Evolutionary conservation across 1,284 basidiomycete species (phyloP).

Genomic region (Sporisorium scitamineum): DNA sequence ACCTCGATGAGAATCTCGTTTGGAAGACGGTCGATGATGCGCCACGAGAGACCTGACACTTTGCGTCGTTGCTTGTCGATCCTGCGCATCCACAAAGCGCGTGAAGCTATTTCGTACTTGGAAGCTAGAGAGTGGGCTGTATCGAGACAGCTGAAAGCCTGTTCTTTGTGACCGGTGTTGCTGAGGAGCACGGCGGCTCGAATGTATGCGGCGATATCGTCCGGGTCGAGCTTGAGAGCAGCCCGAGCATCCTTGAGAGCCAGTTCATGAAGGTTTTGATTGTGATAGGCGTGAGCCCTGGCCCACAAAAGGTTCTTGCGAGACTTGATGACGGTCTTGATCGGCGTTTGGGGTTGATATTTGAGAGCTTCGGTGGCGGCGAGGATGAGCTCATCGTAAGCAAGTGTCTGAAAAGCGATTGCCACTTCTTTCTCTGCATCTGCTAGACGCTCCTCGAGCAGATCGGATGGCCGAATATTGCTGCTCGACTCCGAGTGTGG

Average conservation of each 20-base stretch:
- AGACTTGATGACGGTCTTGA: conserved; percentile 25
- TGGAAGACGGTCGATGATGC: conserved; percentile 12
- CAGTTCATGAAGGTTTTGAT: conserved; percentile 6
- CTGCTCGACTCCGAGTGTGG: neutral
- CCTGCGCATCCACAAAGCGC: conserved; percentile 5
- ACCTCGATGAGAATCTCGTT: conserved; percentile 21
- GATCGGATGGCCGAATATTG: neutral
- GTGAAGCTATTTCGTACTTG: conserved; percentile 5
- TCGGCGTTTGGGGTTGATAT: neutral
- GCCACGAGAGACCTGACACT: neutral
- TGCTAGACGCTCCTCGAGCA: conserved; percentile 10
- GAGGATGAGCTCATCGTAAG: conserved; percentile 28
- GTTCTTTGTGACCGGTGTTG: conserved; percentile 7
- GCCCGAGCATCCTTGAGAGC: conserved; percentile 37
- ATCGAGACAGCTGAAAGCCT: conserved; percentile 28
- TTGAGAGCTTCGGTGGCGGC: conserved; percentile 21
- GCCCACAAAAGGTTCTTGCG: conserved; percentile 44
- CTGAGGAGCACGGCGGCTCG: conserved; percentile 27
- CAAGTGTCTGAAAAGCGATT: conserved; percentile 5
- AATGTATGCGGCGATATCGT: conserved; percentile 23
- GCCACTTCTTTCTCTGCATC: conserved; percentile 21
- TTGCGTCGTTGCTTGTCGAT: conserved; percentile 25
- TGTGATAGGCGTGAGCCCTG: conserved; percentile 25
- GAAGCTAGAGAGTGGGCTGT: conserved; percentile 7
- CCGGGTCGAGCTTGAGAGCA: conserved; percentile 37